Evolutionary conservation across 352 stramenopile genomes (phyloP), one percentile per base, ranked within the genome.

Genomic region (Pythium insidiosum): DNA sequence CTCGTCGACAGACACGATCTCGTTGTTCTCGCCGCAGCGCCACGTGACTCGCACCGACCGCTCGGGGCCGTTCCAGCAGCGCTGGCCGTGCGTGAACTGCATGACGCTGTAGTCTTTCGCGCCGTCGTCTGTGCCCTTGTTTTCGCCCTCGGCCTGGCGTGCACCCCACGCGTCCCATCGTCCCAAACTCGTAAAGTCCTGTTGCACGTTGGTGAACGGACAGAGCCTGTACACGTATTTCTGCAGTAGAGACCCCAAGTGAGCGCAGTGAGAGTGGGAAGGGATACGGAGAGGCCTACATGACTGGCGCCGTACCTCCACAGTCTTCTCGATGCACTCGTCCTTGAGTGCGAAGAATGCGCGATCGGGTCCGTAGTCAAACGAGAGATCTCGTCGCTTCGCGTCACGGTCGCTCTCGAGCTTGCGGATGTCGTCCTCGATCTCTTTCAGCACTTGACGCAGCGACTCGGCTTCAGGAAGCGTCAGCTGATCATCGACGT

Each of bases 61-160:
- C 18, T 85, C 47, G 7, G 89, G 89, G 1, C 89, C 89, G 51
- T 97, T 97, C 84, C 87, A 97, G 66, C 89, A 98, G 23, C 77
- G 84, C 13, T 84, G 63, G 23, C 89, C 89, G 25, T 81, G 73
- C 2, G 63, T 56, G 68, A 88, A 98, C 19, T 54, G 53, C 73
- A 89, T 87, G 31, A 63, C 77, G 13, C 64, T 56, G 54, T 87
- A 61, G 51, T 75, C 65, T 24, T 39, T 47, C 6, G 34, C 7
- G 6, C 19, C 47, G 6, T 41, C 38, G 5, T 20, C 16, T 9
- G 40, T 24, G 18, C 31, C 7, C 50, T 59, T 11, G 24, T 34
- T 18, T 25, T 34, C 22, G 21, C 28, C 33, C 16, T 44, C 19
- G n/a, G 34, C 54, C 15, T 40, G 36, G 9, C 16, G 25, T n/a